Evolutionary conservation across 2,329 filamentous ascomycete species (phyloP).

Genomic region (Mollisiaceae sp.): DNA sequence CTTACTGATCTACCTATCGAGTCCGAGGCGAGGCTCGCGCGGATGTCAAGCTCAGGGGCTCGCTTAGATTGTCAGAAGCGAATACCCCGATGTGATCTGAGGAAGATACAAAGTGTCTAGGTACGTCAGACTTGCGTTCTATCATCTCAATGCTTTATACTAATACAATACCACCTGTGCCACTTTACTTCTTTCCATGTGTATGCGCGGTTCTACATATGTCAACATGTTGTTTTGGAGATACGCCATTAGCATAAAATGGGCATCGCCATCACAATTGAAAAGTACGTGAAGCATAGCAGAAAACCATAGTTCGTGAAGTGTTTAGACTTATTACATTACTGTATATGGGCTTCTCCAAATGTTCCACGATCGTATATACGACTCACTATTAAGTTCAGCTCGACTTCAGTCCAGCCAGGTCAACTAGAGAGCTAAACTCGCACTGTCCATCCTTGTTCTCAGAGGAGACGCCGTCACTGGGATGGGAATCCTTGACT

Average conservation of each 20-base stretch:
- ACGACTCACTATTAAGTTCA: neutral
- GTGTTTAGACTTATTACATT: too few species aligned
- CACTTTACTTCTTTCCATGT: too few species aligned
- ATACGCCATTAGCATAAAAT: neutral
- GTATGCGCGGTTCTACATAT: too few species aligned
- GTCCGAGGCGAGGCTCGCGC: neutral
- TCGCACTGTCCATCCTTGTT: neutral
- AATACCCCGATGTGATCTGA: neutral
- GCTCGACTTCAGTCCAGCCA: neutral
- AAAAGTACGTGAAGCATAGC: too few species aligned
- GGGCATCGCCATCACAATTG: neutral
- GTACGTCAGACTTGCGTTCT: too few species aligned
- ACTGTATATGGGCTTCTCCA: neutral
- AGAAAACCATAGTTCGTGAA: too few species aligned
- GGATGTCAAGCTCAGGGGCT: neutral
- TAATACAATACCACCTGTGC: too few species aligned
- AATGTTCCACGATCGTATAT: neutral
- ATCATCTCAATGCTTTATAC: too few species aligned
- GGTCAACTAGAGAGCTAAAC: neutral
- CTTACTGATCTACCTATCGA: neutral
- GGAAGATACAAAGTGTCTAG: too few species aligned
- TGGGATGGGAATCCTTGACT: neutral
- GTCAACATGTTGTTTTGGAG: neutral
- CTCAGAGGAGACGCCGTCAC: neutral
- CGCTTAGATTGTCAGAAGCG: neutral